Conservation (phyloP, 805 yeast genomes). For the Kuraishia hungarica region DNA sequence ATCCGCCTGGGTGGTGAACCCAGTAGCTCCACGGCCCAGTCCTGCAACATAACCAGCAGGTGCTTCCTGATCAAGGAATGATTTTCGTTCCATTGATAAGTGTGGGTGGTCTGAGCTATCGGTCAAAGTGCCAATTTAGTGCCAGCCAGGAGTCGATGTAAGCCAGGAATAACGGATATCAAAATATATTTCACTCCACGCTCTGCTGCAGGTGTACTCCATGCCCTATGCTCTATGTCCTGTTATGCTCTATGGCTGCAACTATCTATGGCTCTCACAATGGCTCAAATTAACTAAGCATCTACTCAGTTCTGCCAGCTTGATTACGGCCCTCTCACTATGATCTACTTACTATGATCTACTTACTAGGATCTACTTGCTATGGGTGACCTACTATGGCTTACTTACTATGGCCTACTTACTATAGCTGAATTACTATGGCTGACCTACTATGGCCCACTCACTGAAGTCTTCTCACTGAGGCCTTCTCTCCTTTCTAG, state of each 20-base stretch:
- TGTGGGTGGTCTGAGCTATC: too few species aligned
- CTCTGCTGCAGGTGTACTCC: neutral
- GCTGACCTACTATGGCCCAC: neutral
- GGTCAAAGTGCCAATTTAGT: neutral
- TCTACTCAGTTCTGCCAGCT: too few species aligned
- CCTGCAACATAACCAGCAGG: constrained; percentile 93
- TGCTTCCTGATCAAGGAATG: constrained; percentile 75
- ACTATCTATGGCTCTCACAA: neutral
- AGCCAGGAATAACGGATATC: neutral
- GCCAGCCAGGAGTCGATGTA: neutral
- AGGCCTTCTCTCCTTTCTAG: too few species aligned
- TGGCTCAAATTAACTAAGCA: neutral
- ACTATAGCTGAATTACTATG: too few species aligned
- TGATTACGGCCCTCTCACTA: neutral
- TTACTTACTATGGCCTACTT: neutral
- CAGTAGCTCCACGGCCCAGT: constrained; percentile 90
- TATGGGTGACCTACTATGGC: too few species aligned
- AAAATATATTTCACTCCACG: neutral
- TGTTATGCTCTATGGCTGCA: neutral
- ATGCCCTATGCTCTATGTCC: neutral
- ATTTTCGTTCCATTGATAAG: constrained; percentile 42
- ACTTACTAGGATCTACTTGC: neutral
- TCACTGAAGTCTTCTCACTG: neutral
- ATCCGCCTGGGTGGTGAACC: constrained; percentile 82
- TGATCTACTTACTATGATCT: too few species aligned